These are phyloP conservation scores for Ascoidea rubescens DNA, from an alignment of 805 yeast species.

Conservation along the genomic window DNA sequence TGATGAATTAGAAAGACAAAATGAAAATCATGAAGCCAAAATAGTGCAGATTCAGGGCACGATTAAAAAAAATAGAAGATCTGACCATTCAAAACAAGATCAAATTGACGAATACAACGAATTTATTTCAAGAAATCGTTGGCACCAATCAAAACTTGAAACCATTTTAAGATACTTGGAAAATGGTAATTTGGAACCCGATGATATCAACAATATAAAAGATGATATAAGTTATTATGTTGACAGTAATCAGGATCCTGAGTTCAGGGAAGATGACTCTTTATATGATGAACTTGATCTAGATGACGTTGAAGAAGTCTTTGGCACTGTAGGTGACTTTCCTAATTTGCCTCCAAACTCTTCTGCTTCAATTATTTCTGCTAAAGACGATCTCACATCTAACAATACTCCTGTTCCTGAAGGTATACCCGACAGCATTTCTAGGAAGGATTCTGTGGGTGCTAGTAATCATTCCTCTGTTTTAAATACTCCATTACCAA, in stretches of 20 bases:
- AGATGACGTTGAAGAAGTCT: slow-evolving; percentile 24
- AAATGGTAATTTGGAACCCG: slow-evolving; percentile 69
- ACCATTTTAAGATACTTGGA: slow-evolving; percentile 63
- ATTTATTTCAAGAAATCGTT: slow-evolving; percentile 52
- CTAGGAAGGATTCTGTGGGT: not conserved
- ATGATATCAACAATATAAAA: slow-evolving; percentile 61
- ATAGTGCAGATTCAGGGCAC: slow-evolving; percentile 38
- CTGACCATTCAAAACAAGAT: slow-evolving; percentile 38
- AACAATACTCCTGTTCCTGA: slow-evolving; percentile 25
- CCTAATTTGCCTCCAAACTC: not conserved
- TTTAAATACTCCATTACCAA: slow-evolving; percentile 11
- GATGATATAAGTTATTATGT: slow-evolving; percentile 90
- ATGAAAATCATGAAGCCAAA: slow-evolving; percentile 66
- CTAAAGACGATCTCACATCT: slow-evolving; percentile 46
- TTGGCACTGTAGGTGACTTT: slow-evolving; percentile 10
- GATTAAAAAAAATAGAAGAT: slow-evolving; percentile 43
- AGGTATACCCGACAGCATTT: slow-evolving; percentile 9
- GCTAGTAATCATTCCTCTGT: slow-evolving; percentile 11
- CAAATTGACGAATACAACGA: slow-evolving; percentile 39
- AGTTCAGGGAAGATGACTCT: slow-evolving; percentile 75
- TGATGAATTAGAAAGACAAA: slow-evolving; percentile 28
- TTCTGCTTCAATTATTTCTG: not conserved
- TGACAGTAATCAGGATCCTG: slow-evolving; percentile 86
- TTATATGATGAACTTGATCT: slow-evolving; percentile 78
- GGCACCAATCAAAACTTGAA: slow-evolving; percentile 72